A percentile compares a stretch with the other conserved stretches of the same genome.
phyloP scores from a whole-genome alignment of 805 yeast species.

The Candida dajiaensis region DNA sequence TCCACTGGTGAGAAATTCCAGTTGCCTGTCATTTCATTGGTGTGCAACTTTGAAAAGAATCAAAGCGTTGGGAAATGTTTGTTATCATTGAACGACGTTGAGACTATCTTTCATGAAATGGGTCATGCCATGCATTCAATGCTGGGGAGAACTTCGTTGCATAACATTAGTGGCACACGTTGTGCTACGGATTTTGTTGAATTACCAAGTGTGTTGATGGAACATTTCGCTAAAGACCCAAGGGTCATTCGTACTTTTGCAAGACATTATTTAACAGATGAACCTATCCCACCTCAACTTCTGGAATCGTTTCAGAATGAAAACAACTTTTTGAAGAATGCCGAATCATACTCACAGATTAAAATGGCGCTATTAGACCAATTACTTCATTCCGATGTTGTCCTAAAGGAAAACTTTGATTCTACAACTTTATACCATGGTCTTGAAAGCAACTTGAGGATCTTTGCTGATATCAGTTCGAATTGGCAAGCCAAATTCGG shows the following conservation, averaged over 20 bases:
- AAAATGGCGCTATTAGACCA: conserved; percentile 91
- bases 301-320: conserved; percentile 47
- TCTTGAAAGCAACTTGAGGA: conserved; percentile 50
- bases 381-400: conserved; percentile 48
- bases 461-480: conserved; percentile 64
- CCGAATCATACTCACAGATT: conserved; percentile 81
- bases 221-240: conserved; percentile 79
- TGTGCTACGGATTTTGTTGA: conserved; percentile 97
- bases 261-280: conserved; percentile 56
- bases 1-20: conserved; percentile 50
- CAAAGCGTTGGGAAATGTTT: conserved; percentile 45
- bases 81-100: conserved; percentile 72
- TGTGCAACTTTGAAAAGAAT: conserved; percentile 66
- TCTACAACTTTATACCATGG: conserved; percentile 60
- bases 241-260: conserved; percentile 72
- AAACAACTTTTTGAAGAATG: conserved; percentile 47
- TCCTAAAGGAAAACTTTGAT: conserved; percentile 39
- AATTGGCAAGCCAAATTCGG: conserved; percentile 95
- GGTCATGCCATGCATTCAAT: conserved; percentile 98
- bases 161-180: conserved; percentile 90
- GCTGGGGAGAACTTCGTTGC: conserved; percentile 86
- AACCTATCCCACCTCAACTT: conserved; percentile 45
- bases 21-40: conserved; percentile 82
- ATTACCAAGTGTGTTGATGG: conserved; percentile 94
- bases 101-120: conserved; percentile 96